Evolutionary conservation across 768 basidiomycete genomes (phyloP), one percentile per base, ranked within the genome.

Genomic region (Lyophyllum semitale): DNA sequence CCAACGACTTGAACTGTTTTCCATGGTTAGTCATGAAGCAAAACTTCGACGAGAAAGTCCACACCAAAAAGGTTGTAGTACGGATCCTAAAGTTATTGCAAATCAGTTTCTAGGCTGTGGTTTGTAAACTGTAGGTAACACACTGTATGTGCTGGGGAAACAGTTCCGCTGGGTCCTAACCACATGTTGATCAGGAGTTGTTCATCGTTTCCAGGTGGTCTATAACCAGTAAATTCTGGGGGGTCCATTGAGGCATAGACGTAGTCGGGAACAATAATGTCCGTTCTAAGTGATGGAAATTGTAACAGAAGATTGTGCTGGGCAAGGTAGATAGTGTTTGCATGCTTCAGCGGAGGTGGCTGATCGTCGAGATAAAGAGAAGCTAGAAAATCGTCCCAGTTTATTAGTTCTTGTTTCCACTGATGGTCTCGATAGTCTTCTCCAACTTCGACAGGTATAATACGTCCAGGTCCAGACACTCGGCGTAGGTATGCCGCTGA

Each of bases 361-460:
- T 73, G 71, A 38, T 73, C 69, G 40, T 65, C 61, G n/a, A 73
- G 67, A 48, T 73, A 70, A 20, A 78, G 70, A 35, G 74, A 69
- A 54, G 74, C 61, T 7, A 98, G 75, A 67, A 98, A 95, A 1
- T 75, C 77, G 32, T 89, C 84, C 85, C 93, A 97, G 20, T 68
- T 63, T 69, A 97, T 83, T 51, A 98, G 74, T 59, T 72, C 71
- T 68, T 96, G 96, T 1, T 80, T 80, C 97, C 97, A 99, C 43
- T 83, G 82, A 20, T 83, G 81, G 11, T 77, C 73, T 26, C 91
- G 84, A 70, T 98, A 98, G 66, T 95, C 89, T 30, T 71, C 69
- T 13, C 96, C 96, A 17, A 97, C 72, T 71, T 98, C 96, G 7
- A 98, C 87, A 5, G 96, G 97, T 1, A 98, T 89, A 4, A 92